Percentiles rank a stretch among this genome's conserved stretches.
These are phyloP conservation scores for Papilionanthe hybrid DNA, from an alignment of 116 monocot genomes.

Conservation along the genomic window DNA sequence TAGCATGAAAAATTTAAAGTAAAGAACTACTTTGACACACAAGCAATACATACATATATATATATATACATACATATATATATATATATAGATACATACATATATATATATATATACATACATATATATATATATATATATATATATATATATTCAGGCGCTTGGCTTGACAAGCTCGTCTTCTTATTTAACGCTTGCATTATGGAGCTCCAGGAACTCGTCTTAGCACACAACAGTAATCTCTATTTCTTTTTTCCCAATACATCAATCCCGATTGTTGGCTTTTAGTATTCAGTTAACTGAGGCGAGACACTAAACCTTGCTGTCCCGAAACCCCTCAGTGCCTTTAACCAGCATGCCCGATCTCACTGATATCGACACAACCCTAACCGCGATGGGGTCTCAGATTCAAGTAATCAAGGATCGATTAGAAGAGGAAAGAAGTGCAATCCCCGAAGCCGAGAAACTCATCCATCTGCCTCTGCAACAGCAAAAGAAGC, in stretches of 20 bases:
- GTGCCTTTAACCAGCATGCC: conserved; percentile 57
- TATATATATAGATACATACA: too few relatives aligned
- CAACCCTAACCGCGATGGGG: too few relatives aligned
- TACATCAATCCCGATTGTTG: neutral
- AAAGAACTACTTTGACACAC: too few relatives aligned
- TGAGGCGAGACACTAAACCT: neutral
- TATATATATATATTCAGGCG: too few relatives aligned
- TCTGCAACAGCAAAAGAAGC: conserved; percentile 55
- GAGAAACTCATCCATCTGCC: conserved; percentile 71
- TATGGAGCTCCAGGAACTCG: conserved; percentile 73
- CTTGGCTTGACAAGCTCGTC: conserved; percentile 67
- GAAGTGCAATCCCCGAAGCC: too few relatives aligned
- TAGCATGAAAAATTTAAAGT: too few relatives aligned
- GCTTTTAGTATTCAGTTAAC: neutral
- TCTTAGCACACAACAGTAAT: conserved; percentile 81
- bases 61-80: too few relatives aligned
- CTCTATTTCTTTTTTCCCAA: neutral
- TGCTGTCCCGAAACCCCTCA: conserved; percentile 6
- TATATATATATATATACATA: too few relatives aligned
- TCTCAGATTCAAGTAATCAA: too few relatives aligned
- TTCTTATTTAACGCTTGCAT: conserved; percentile 66
- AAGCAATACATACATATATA: too few relatives aligned
- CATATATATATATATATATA: too few relatives aligned
- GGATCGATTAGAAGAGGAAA: too few relatives aligned
- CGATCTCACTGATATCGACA: conserved; percentile 60